Evolutionary conservation across 805 yeast species (phyloP), one percentile per base, ranked within the genome.

Genomic region (Lachancea sp.): DNA sequence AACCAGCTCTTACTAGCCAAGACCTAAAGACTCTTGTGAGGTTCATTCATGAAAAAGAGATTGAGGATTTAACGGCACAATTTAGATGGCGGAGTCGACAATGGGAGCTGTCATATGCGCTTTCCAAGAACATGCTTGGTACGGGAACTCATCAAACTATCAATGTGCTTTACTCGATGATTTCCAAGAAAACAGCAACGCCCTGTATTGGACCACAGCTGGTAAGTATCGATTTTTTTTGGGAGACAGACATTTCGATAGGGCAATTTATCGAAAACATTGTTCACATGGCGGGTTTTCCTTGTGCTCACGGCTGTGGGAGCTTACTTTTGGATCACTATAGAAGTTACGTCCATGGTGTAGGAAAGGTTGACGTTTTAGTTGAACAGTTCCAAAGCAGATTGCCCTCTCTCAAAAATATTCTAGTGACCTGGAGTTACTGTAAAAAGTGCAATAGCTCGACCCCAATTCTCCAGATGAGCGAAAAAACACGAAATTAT

Each of bases 201-300:
- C 97, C 97, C 0, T 93, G 99, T 57, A 70, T 81, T 34, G 98
- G 98, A 0, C 99, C 99, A 0, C 87, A 79, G 45, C 70, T 80
- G n/a, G 79, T 86, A 29, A 78, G 81, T 1, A 82, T 90, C 40
- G 96, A 90, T 49, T 95, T 75, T 58, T 93, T 91, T 60, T 80
- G 95, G 70, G 96, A 88, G 40, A 85, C 82, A 47, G 99, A 95
- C 61, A 82, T 85, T 58, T 82, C 95, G 9, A 65, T 95, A 36
- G 99, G 99, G 0, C 86, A 85, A 55, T 88, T 82, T 53, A 78
- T 93, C 36, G 97, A 95, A 57, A 85, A 82, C 44, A 71, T 81
- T 32, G 82, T 88, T 47, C 68, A 75, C 5, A 82, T 85, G n/a
- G 80, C 87, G 0, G 67, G 72, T 19, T 77, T 73, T 42, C 65